Evolutionary conservation across 495 filamentous ascomycete genomes (phyloP).

Genomic region (Annulohypoxylon bovei): DNA sequence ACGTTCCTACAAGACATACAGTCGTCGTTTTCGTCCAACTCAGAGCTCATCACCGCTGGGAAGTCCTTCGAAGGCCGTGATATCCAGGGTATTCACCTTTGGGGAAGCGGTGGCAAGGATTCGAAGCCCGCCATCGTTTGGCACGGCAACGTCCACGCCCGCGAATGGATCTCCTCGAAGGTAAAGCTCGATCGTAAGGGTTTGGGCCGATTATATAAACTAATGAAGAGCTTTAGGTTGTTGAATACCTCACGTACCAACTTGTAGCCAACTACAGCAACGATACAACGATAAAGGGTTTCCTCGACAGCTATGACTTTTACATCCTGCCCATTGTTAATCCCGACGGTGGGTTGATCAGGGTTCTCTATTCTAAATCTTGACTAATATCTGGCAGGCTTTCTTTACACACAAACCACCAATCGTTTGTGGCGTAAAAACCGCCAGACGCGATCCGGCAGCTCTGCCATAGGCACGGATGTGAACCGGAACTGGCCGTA

Average conservation of each 20-base stretch:
- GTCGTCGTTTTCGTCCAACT: conserved; percentile 59
- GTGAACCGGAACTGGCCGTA: conserved; percentile 73
- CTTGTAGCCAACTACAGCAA: conserved; percentile 61
- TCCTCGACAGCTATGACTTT: conserved; percentile 70
- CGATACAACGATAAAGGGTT: conserved; percentile 55
- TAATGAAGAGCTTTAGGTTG: conserved; percentile 43
- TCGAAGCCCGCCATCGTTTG: conserved; percentile 66
- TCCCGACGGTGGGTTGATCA: conserved; percentile 61
- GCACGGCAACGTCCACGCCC: conserved; percentile 70
- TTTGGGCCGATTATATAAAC: neutral
- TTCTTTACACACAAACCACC: conserved; percentile 68
- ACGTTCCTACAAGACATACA: conserved; percentile 62
- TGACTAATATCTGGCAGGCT: conserved; percentile 49
- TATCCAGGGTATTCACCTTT: conserved; percentile 70
- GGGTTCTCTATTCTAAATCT: neutral
- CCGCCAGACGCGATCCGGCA: conserved; percentile 58
- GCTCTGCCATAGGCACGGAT: conserved; percentile 65
- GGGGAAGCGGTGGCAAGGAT: conserved; percentile 63
- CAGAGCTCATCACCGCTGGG: conserved; percentile 65
- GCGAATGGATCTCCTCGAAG: conserved; percentile 71
- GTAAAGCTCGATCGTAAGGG: conserved; percentile 23
- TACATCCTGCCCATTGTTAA: conserved; percentile 73
- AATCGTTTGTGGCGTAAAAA: conserved; percentile 76
- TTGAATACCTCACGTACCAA: conserved; percentile 67
- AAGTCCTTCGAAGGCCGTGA: conserved; percentile 59